Base-by-base conservation (phyloP, 2,329 filamentous ascomycete genomes). In the Septoria linicola region DNA sequence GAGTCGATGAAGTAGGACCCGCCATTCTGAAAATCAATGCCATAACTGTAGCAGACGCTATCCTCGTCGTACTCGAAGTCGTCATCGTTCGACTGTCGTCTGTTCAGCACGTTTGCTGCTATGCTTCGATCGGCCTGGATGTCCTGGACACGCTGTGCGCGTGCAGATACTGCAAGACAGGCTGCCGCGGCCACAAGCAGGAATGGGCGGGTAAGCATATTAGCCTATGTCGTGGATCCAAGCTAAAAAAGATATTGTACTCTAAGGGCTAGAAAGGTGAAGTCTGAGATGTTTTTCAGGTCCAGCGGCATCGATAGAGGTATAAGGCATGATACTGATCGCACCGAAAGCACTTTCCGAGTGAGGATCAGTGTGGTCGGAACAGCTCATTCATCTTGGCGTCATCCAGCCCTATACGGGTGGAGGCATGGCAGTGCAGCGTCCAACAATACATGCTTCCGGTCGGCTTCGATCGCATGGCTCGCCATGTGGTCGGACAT, bases 1-100 rank as follows among this genome's bases (percentile, higher is more conserved):
- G 67, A 66, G 58, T 76, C 74, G 59, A 76, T 74, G 60, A 75
- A 77, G 62, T 75, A 77, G 14, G 62, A 57, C 2, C 68, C 68
- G 30, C 70, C 72, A 55, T 72, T 68, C 40, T 72, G 60, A 48
- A 73, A 77, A 56, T 77, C 74, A 14, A 67, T 58, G 39, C 66
- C 66, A 41, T 58, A 68, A 13, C 62, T 63, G 20, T 59, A 52
- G 49, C 66, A 68, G 25, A 56, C 17, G 23, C 44, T 49, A 11
- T 51, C 49, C 30, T 44, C 43, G 39, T 36, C 25, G 42, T 49
- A 50, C 20, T 51, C 44, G 31, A 52, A 52, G 43, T 40, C 41
- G 11, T 47, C 44, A 40, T 44, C 41, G 7, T 13, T 34, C 8
- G 44, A 40, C 23, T 34, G 25, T 11, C 36, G 25, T 14, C 16